phyloP scores from a whole-genome alignment of 345 rosid genomes.

The Syzygium jambos region DNA sequence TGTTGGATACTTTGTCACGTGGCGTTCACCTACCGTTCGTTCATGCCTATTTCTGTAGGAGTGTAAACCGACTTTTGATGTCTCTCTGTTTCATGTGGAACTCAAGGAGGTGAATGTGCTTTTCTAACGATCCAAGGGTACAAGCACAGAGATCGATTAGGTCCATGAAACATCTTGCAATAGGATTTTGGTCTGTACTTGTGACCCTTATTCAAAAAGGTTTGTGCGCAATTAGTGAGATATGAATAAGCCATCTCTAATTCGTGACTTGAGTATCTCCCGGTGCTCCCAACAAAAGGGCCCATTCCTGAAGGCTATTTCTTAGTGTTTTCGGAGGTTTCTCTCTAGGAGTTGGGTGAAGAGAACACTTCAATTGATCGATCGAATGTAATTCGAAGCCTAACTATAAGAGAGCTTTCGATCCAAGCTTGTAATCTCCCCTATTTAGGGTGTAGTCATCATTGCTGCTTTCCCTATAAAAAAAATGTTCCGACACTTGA shows the following conservation, averaged over 20 bases:
- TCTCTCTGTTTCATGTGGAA: neutral
- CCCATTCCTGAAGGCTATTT: neutral
- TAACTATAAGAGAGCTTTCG: neutral
- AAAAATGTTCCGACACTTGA: neutral
- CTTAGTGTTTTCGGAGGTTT: neutral
- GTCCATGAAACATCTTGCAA: neutral
- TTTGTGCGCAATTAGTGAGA: neutral
- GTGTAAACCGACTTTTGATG: neutral
- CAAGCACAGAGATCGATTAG: neutral
- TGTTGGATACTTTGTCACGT: neutral
- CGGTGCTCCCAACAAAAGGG: neutral
- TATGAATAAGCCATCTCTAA: accelerated
- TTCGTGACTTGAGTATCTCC: neutral
- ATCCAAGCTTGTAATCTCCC: neutral
- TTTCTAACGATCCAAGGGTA: neutral
- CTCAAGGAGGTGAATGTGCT: neutral
- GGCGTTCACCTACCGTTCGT: neutral
- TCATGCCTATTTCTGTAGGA: neutral
- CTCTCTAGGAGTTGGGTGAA: neutral
- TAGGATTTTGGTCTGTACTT: neutral
- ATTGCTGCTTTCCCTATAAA: neutral
- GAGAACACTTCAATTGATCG: neutral
- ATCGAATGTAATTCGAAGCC: neutral
- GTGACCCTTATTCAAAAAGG: neutral
- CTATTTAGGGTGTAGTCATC: neutral